A percentile compares a stretch with the other conserved stretches of the same genome.
phyloP scores from a whole-genome alignment of 768 basidiomycete species.

The Asterophora lycoperdoides region DNA sequence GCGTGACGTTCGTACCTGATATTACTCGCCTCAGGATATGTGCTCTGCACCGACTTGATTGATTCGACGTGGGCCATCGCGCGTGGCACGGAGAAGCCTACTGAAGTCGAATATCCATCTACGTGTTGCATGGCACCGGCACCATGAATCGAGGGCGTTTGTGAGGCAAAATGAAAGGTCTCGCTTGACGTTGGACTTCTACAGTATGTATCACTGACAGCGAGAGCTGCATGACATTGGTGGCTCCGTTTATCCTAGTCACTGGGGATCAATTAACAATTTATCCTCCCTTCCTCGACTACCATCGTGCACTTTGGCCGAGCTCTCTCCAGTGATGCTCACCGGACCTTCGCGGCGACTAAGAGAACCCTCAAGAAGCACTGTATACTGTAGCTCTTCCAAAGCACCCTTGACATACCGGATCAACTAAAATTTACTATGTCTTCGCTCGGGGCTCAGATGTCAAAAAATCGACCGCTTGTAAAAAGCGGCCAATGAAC shows the following conservation, averaged over 20 bases:
- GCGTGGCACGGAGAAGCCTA: neutral
- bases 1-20: neutral
- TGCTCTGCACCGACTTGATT: neutral
- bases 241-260: neutral
- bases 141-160: conserved; percentile 15
- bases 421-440: conserved; percentile 7
- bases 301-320: too few species aligned
- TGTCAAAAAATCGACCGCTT: conserved; percentile 10
- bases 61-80: neutral
- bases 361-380: neutral
- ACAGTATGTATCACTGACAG: neutral
- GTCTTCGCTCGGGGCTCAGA: conserved; percentile 4
- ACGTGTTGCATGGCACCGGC: neutral
- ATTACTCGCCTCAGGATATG: neutral
- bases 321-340: too few species aligned
- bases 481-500: conserved; percentile 4
- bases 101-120: neutral
- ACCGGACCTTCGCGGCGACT: too few species aligned
- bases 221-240: neutral
- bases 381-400: neutral
- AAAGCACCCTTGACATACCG: conserved; percentile 6
- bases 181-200: conserved; percentile 3
- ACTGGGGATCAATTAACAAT: neutral
- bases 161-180: conserved; percentile 10
- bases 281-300: too few species aligned